Evolutionary conservation across 305 asterid species (phyloP), one percentile per base, ranked within the genome.

Genomic region (Plantago rigida): DNA sequence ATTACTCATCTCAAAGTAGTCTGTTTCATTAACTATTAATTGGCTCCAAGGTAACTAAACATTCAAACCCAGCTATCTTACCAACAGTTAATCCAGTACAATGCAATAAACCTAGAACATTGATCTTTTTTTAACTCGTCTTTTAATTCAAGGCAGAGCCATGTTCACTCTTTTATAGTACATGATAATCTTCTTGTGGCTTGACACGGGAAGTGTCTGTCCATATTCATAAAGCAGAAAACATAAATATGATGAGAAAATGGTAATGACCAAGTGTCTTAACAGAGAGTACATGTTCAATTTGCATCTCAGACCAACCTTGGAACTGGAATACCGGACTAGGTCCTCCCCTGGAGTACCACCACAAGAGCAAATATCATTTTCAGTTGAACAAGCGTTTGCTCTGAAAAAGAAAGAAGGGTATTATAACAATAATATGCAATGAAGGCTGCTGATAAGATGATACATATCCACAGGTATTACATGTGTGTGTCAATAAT

Each of bases 311-410:
- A 69, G 54, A 78, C 88, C 44, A 71, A 78, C 87, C 82, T 78
- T 69, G 65, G 50, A 53, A 52, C 60, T 47, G 56, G 73, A 73
- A 55, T 54, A 47, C 71, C 71, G 55, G 48, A 62, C 57, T 31
- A 4, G 64, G 60, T 71, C 76, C 52, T 51, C 64, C 48, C 48
- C 63, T 29, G 49, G 72, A 55, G 47, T 42, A 60, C 68, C 68
- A 66, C 48, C 46, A 63, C 94, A 84, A 62, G 85, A 77, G 72
- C 95, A 87, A 59, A 81, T 85, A 65, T 79, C 88, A 72, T 75
- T 81, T 69, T 78, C 82, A 13, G 79, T 81, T 12, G 79, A 79
- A 74, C 73, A 77, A 70, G 71, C 72, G 26, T 62, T 65, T 51
- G 69, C 51, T 80, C 95, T 87, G 83, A 75, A 78, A 62, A 59